Evolutionary conservation across 148 eudicot species (phyloP).

Genomic region (Chenopodium formosanum): DNA sequence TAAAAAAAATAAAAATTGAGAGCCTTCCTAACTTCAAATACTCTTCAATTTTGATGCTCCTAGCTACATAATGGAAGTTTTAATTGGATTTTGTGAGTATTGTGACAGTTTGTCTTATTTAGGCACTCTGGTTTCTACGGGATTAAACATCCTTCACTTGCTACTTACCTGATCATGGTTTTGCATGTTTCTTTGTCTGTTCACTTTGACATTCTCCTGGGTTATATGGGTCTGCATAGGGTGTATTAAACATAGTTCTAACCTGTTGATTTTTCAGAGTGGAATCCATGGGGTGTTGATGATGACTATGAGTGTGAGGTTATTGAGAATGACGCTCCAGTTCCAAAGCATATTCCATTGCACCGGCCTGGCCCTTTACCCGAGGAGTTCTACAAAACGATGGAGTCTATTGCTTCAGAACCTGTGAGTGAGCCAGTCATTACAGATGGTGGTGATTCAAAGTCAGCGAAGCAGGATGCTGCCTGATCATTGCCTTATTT

Average conservation of each 20-base stretch:
- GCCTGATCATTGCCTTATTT: not conserved
- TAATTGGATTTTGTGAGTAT: not conserved
- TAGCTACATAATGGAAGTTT: not conserved
- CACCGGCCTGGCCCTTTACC: slow-evolving; percentile 96
- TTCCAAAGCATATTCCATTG: slow-evolving; percentile 82
- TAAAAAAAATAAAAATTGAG: not conserved
- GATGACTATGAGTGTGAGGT: slow-evolving; percentile 93
- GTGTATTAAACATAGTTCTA: not conserved
- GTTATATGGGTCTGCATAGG: not conserved
- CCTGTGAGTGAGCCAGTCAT: slow-evolving; percentile 48
- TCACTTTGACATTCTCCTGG: not conserved
- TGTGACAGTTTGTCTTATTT: not conserved
- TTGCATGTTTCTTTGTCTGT: not conserved
- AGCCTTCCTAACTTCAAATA: not conserved
- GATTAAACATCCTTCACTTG: not conserved
- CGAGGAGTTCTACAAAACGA: slow-evolving; percentile 77
- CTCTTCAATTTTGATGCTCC: not conserved
- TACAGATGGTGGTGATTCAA: slow-evolving; percentile 42
- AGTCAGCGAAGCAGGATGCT: slow-evolving; percentile 30
- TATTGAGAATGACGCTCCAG: slow-evolving; percentile 88
- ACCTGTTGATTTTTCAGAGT: slow-evolving; percentile 52
- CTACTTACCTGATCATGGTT: not conserved
- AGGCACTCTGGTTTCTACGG: not conserved
- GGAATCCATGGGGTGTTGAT: slow-evolving; percentile 94
- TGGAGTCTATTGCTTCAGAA: slow-evolving; percentile 47